Evolutionary conservation across 352 stramenopile genomes (phyloP).

Genomic region (Thalassiosira ordinaria): DNA sequence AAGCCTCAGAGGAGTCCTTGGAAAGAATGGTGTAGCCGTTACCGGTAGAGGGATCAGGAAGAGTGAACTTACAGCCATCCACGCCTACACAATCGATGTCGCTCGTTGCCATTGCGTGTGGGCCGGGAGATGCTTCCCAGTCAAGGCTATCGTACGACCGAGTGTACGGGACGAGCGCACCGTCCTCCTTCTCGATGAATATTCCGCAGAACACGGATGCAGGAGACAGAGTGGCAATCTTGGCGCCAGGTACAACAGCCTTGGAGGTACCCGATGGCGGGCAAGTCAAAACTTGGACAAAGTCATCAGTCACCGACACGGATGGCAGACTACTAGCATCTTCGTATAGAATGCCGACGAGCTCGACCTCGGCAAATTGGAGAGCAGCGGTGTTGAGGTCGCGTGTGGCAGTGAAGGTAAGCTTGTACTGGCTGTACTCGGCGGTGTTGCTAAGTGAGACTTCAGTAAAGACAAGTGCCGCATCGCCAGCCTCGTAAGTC

Average conservation of each 20-base stretch:
- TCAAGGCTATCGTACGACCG: constrained; percentile 65
- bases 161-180: constrained; percentile 59
- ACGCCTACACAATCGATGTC: too few species aligned
- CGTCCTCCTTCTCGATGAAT: constrained; percentile 41
- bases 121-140: constrained; percentile 66
- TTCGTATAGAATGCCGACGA: too few species aligned
- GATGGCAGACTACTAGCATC: too few species aligned
- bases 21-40: too few species aligned
- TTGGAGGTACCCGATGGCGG: constrained; percentile 1
- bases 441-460: background rate
- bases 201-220: constrained; percentile 49
- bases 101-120: too few species aligned
- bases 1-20: too few species aligned
- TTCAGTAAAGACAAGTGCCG: background rate
- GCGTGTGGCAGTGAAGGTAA: background rate
- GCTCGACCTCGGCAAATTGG: background rate
- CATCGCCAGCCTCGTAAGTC: background rate
- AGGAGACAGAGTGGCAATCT: constrained; percentile 1
- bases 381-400: background rate
- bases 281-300: constrained; percentile 25
- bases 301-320: constrained; percentile 20
- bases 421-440: background rate
- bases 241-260: constrained; percentile 6
- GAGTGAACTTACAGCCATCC: too few species aligned
- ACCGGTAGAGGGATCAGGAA: too few species aligned